phyloP scores from a whole-genome alignment of 345 rosid genomes.

The Eucalyptus victrix region DNA sequence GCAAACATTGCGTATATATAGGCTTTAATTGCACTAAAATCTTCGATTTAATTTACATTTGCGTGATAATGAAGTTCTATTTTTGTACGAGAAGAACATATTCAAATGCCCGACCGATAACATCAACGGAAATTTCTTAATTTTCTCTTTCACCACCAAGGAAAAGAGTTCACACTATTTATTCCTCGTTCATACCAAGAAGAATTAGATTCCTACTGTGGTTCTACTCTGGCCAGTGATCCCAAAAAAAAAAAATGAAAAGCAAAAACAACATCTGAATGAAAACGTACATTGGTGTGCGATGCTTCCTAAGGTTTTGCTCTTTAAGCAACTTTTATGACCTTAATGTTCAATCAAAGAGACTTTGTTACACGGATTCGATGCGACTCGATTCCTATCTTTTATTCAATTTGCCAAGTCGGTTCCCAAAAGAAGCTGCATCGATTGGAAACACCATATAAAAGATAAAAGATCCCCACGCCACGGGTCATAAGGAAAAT shows the following conservation, averaged over 20 bases:
- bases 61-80: background rate
- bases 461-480: background rate
- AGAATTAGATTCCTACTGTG: background rate
- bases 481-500: background rate
- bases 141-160: background rate
- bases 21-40: background rate
- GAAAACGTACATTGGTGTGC: background rate
- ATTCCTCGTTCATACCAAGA: background rate
- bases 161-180: background rate
- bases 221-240: background rate
- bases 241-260: background rate
- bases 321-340: background rate
- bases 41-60: background rate
- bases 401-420: background rate
- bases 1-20: background rate
- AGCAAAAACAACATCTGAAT: background rate
- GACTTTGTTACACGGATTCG: background rate
- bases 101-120: background rate
- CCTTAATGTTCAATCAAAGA: background rate
- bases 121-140: background rate
- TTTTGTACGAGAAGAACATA: background rate
- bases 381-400: background rate
- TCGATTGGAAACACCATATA: background rate
- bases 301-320: background rate
- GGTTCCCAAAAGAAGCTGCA: background rate